Evolutionary conservation across 2,329 filamentous ascomycete genomes (phyloP), one percentile per base, ranked within the genome.

Genomic region (Fonsecaea multimorphosa): DNA sequence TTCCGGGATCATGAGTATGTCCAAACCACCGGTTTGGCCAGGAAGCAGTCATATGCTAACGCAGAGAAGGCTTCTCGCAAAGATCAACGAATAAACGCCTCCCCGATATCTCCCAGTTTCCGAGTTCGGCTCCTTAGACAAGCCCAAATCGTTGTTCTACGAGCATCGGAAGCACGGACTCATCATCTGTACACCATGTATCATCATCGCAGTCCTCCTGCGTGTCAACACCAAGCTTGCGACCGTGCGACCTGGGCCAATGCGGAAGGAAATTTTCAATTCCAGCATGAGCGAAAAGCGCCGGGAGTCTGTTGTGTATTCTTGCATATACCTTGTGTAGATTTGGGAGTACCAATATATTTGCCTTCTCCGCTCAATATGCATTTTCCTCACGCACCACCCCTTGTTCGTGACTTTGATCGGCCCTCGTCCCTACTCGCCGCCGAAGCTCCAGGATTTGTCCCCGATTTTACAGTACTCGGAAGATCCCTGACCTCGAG

Each of bases 1-100:
- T 99, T 97, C 90, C 88, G 95, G 76, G 95, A 99, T 82, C 91
- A 93, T 84, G 95, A 99, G 94, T 98, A 89, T 83, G 93, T 90
- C 19, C 29, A 22, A 12, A 16, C 6, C 14, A 6, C 16, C 19
- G 11, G 32, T 29, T 29, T 11, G 32, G 58, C n/a, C 49, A 7
- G 7, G n/a, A 9, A 24, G 1, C 44, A 29, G 58, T 71, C 29
- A 19, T 31, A 14, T 58, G 31, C 58, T 60, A 60, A 60, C 32
- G 14, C 75, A 71, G 34, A 49, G 52, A 27, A 97, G 94, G 80
- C 92, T 99, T 74, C 88, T 99, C 68, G 95, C 95, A 80, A 99
- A 98, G 90, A 97, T 99, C 87, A 97, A 92, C 83, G 94, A 98
- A 86, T 97, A 91, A 84, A 85, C 38, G 14, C 38, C 6, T 6